These are phyloP conservation scores for Ciborinia camelliae DNA, from an alignment of 2,329 filamentous ascomycete genomes.

Conservation along the genomic window DNA sequence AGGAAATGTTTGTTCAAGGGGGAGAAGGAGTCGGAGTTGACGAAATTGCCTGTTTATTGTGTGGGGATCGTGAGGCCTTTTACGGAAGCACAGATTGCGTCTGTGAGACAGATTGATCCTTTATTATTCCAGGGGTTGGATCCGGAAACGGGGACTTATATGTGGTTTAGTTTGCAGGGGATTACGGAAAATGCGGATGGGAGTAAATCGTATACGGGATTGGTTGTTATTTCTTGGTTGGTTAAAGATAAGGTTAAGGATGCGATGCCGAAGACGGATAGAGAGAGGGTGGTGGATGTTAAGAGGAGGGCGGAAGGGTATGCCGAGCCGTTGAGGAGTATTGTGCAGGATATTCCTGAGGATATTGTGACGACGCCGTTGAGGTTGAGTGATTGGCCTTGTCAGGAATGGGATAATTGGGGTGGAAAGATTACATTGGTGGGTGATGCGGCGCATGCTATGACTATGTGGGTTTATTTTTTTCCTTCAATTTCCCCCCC, in stretches of 20 bases:
- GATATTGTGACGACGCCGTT: conserved; percentile 37
- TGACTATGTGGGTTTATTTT: conserved; percentile 32
- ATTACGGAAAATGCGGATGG: conserved; percentile 40
- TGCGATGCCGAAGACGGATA: conserved; percentile 37
- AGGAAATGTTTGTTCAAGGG: conserved; percentile 19
- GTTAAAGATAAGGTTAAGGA: conserved; percentile 35
- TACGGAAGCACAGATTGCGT: conserved; percentile 40
- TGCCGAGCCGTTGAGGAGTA: conserved; percentile 43
- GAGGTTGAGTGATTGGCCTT: conserved; percentile 38
- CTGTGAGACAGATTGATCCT: conserved; percentile 49
- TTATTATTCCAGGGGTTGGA: conserved; percentile 54
- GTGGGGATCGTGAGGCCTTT: conserved; percentile 42
- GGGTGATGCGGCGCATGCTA: conserved; percentile 39
- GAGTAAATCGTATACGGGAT: conserved; percentile 42
- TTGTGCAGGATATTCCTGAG: conserved; percentile 45
- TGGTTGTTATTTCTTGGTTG: conserved; percentile 49
- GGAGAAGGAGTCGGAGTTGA: conserved; percentile 39
- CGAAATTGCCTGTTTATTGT: conserved; percentile 40
- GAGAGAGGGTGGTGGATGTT: conserved; percentile 40
- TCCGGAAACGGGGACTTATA: conserved; percentile 47
- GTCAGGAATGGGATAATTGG: conserved; percentile 35
- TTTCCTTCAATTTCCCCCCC: neutral
- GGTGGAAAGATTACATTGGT: conserved; percentile 35
- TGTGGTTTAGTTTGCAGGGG: conserved; percentile 49
- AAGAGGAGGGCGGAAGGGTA: conserved; percentile 42